phyloP scores from a whole-genome alignment of 2,329 filamentous ascomycete genomes.

The Incumbomyces delicatus region DNA sequence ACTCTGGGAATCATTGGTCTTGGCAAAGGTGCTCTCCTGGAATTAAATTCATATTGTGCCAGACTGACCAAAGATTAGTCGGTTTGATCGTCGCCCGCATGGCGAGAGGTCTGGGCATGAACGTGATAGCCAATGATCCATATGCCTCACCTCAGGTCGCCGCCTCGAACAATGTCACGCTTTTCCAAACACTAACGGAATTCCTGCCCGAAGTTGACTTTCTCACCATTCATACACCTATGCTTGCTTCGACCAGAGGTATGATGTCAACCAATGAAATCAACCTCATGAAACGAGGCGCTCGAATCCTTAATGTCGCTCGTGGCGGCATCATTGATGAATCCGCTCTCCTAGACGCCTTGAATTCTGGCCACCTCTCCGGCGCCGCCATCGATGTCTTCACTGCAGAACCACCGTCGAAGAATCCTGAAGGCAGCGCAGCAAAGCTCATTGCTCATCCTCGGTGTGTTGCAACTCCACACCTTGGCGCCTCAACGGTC shows the following conservation, averaged over 20 bases:
- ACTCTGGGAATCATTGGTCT: slow-evolving; percentile 66
- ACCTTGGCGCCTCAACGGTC: slow-evolving; percentile 68
- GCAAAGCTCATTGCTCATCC: slow-evolving; percentile 56
- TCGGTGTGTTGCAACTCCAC: slow-evolving; percentile 66
- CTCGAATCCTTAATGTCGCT: slow-evolving; percentile 68
- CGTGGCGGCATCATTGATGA: slow-evolving; percentile 75
- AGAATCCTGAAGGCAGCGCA: slow-evolving; percentile 49
- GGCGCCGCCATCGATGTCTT: slow-evolving; percentile 75
- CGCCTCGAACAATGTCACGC: slow-evolving; percentile 53
- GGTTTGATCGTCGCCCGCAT: slow-evolving; percentile 72
- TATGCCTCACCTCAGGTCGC: slow-evolving; percentile 68
- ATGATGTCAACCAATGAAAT: slow-evolving; percentile 61
- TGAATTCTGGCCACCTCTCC: slow-evolving; percentile 61
- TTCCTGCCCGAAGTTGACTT: slow-evolving; percentile 63
- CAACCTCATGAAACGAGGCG: slow-evolving; percentile 60
- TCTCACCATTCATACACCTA: slow-evolving; percentile 69
- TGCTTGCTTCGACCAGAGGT: slow-evolving; percentile 66
- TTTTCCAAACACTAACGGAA: slow-evolving; percentile 49
- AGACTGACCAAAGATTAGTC: slow-evolving; percentile 33
- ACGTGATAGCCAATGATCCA: slow-evolving; percentile 63
- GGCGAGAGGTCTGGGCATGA: slow-evolving; percentile 68
- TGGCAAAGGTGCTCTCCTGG: slow-evolving; percentile 52
- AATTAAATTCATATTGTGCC: neutral
- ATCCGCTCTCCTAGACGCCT: slow-evolving; percentile 56
- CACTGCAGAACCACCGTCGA: slow-evolving; percentile 60